Evolutionary conservation across 2,329 filamentous ascomycete genomes (phyloP).

Genomic region (Trichoderma atrobrunneum): DNA sequence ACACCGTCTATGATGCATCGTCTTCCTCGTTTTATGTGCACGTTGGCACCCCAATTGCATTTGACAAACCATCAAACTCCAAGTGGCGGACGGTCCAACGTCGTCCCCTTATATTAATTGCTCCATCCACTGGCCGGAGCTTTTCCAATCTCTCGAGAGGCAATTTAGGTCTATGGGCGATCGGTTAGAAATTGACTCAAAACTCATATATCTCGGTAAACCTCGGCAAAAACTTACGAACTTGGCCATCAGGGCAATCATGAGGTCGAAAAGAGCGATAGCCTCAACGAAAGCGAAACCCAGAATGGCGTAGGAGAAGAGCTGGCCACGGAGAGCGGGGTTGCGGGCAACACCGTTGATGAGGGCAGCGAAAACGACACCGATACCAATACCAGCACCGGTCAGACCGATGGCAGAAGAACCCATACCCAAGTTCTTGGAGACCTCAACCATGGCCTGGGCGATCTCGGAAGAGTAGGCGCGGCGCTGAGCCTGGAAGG

Average conservation of each 20-base stretch:
- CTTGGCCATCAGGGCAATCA: conserved; percentile 94
- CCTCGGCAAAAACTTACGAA: conserved; percentile 59
- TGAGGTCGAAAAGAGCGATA: conserved; percentile 84
- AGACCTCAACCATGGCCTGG: conserved; percentile 84
- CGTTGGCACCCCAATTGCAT: conserved; percentile 29
- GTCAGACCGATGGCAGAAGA: conserved; percentile 87
- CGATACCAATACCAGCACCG: conserved; percentile 92
- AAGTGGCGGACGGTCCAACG: conserved; percentile 29
- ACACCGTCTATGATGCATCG: conserved; percentile 41
- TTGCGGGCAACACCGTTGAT: conserved; percentile 89
- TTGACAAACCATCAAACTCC: conserved; percentile 30
- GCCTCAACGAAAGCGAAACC: conserved; percentile 95
- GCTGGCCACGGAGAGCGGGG: conserved; percentile 90
- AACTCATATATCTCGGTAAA: neutral
- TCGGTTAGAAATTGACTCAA: neutral
- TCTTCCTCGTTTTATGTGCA: conserved; percentile 37
- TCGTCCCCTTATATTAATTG: conserved; percentile 31
- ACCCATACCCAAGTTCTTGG: conserved; percentile 88
- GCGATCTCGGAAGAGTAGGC: conserved; percentile 87
- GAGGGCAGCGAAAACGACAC: conserved; percentile 88
- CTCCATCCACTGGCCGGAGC: conserved; percentile 38
- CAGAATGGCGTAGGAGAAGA: conserved; percentile 94
- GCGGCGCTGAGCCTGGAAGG: conserved; percentile 64
- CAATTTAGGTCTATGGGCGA: conserved; percentile 36
- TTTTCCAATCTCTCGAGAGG: conserved; percentile 33